Evolutionary conservation across 495 filamentous ascomycete species (phyloP), one percentile per base, ranked within the genome.

Genomic region (Penicillium angulare): DNA sequence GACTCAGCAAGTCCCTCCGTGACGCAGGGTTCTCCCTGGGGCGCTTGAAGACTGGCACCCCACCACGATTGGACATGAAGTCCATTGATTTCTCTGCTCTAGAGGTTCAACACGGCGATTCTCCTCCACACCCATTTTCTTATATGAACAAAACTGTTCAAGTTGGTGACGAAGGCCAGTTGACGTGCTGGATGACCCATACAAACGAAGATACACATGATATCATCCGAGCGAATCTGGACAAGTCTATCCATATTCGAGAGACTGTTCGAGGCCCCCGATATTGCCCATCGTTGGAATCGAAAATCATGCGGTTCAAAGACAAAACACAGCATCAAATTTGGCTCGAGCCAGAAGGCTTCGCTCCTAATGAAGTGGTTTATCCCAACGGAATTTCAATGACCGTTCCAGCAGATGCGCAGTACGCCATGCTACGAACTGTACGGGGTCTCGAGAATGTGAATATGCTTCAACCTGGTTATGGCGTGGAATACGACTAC

Each of bases 401-500:
- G 90, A 97, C 93, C 0, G 81, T 98, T 7, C 93, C 93, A 0
- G 88, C 81, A 16, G 86, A 88, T 22, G 89, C 85, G 3, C 93
- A 98, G 66, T 85, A 87, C 52, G 80, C 82, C 33, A 83, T 96
- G 67, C 77, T 98, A 9, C 87, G 83, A 45, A 95, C 89, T 0
- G 86, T 98, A 47, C 78, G 68, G 15, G 93, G 93, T 10, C 82
- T 98, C 20, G 92, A 96, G 65, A 84, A 96, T 54, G 90, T 89
- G 3, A 82, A 72, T 36, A 97, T 98, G 95, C 85, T 96, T 4
- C 95, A 97, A 61, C 86, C 93, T 2, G 93, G 93, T 41, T 98
- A 98, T 64, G 93, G 93, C 38, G 93, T 98, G 6, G 93, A 98
- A 70, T 98, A 98, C 67, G 93, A 98, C 74, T 98, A 97, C 68